Conservation (phyloP, 2,329 filamentous ascomycete species). For the Trichoderma breve region DNA sequence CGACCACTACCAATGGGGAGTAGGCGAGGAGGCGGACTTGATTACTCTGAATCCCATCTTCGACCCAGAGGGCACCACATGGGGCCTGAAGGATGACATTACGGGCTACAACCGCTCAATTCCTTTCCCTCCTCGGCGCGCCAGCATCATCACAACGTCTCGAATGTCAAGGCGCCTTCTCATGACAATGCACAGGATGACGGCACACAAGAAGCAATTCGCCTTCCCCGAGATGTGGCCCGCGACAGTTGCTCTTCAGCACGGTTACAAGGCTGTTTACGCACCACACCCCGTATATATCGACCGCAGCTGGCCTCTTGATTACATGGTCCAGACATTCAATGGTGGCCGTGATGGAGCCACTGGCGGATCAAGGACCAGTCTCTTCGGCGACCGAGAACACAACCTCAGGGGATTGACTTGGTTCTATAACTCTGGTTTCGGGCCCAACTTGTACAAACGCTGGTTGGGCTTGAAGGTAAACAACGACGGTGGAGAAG, state of each 20-base stretch:
- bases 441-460: slow-evolving; percentile 76
- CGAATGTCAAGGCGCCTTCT: slow-evolving; percentile 79
- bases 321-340: slow-evolving; percentile 73
- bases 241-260: slow-evolving; percentile 79
- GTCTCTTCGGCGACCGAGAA: slow-evolving; percentile 78
- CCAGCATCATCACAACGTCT: slow-evolving; percentile 84
- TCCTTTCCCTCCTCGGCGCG: slow-evolving; percentile 67
- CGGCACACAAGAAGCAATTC: slow-evolving; percentile 76
- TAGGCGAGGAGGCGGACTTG: slow-evolving; percentile 85
- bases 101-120: slow-evolving; percentile 71
- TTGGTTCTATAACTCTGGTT: slow-evolving; percentile 89
- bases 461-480: slow-evolving; percentile 83
- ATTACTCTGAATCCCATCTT: slow-evolving; percentile 92
- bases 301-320: slow-evolving; percentile 80
- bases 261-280: slow-evolving; percentile 89
- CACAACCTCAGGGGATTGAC: slow-evolving; percentile 84
- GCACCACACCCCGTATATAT: slow-evolving; percentile 86
- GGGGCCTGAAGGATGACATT: slow-evolving; percentile 78
- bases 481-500: slow-evolving; percentile 74
- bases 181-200: slow-evolving; percentile 86
- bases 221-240: slow-evolving; percentile 99
- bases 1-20: slow-evolving; percentile 82
- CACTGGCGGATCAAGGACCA: slow-evolving; percentile 68
- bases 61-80: slow-evolving; percentile 82
- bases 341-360: slow-evolving; percentile 77